Evolutionary conservation across 2,329 filamentous ascomycete genomes (phyloP), one percentile per base, ranked within the genome.

Genomic region (Beauveria rudraprayagi): DNA sequence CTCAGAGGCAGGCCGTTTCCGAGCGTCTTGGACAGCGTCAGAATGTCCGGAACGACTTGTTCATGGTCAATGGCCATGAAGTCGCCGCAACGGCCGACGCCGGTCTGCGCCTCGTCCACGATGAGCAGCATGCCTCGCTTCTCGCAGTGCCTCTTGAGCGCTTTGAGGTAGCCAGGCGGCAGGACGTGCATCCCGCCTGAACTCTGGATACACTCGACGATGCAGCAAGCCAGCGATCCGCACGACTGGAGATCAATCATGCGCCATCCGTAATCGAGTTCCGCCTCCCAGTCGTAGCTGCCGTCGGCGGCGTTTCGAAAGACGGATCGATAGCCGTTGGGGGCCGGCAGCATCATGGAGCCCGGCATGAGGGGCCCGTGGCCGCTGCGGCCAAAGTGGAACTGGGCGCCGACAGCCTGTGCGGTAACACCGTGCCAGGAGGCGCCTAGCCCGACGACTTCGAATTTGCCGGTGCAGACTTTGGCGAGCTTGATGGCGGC

Each of bases 401-500:
- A 86, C 46, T 83, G 81, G 0, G 82, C 80, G 1, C 77, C 78
- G 1, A 78, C 72, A 0, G 84, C 78, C 16, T 77, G 80, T 1
- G 77, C 77, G 0, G 84, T 87, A 62, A 88, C 75, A 17, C 85
- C 85, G 68, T 89, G 85, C 75, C 80, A 88, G 40, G 80, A 83
- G 0, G 80, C 80, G 0, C 77, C 78, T 19, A 88, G 73, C 0
- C 77, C 85, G 5, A 88, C 82, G 56, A 89, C 79, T 67, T 88
- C 84, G 65, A 84, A 88, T 56, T 85, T 87, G 1, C 84, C 83
- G 0, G 85, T 88, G 66, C 80, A 85, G 10, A 79, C 73, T 65
- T 88, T 88, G 3, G 85, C 85, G 65, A 88, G 77, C 61, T 84
- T 83, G 61, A 88, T 84, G 2, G 85, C 85, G 3, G 83, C 83